Base-by-base conservation (phyloP, 495 filamentous ascomycete genomes). In the Penicillium fimorum region DNA sequence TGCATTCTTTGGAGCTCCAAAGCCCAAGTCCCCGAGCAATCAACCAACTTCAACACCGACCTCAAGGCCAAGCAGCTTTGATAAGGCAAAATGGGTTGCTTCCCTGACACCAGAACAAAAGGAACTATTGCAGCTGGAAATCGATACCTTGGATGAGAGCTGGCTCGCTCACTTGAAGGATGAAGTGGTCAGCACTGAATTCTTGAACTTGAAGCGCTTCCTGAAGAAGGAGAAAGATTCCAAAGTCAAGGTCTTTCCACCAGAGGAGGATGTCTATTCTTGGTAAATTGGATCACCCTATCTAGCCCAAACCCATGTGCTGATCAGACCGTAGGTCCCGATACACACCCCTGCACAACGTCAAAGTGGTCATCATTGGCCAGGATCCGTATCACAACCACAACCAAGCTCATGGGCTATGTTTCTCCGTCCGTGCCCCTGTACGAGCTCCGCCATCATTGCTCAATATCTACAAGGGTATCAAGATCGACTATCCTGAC, bases 331-430 rank as follows among this genome's bases (percentile, higher is more conserved):
- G 4, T 53, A 95, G 90, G 90, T 95, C 90, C 49, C 86, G 91
- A 32, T 85, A 95, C 70, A 97, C 93, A 1, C 95, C 94, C 25
- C 82, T 97, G 53, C 72, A 86, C 74, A 87, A 75, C 2, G 92
- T 97, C 53, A 94, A 93, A 66, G 85, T 85, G 45, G 91, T 98
- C 8, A 89, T 98, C 70, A 64, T 97, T 42, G 94, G 95, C 57
- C 94, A 98, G 74, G 94, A 98, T 70, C 94, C 94, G 5, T 98
- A 98, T 71, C 94, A 97, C 76, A 94, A 95, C 69, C 62, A 80
- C 73, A 95, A 96, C 75, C 94, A 98, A 81, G 94, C 94, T 33
- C 93, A 96, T 72, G 94, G 94, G 24, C 84, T 98, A 44, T 89
- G 85, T 69, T 98, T 98, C 82, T 96, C 90, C 17, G 91, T 97